These are phyloP conservation scores for Pterocarpus santalinus DNA, from an alignment of 306 rosid genomes.

Conservation along the genomic window DNA sequence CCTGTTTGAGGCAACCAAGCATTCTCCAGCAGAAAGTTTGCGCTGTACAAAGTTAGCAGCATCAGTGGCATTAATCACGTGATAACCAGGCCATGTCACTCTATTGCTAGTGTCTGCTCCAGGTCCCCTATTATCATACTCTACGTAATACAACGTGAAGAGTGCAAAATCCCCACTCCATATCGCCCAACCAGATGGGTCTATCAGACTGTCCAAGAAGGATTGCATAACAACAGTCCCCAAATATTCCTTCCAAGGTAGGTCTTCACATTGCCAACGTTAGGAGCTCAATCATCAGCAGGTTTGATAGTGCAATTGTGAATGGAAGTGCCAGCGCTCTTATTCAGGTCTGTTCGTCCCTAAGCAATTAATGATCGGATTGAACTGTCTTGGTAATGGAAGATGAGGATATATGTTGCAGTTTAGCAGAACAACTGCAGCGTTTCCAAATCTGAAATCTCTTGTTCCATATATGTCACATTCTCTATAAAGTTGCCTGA, in stretches of 20 bases:
- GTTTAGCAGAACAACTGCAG: constrained; percentile 64
- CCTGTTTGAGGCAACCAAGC: constrained; percentile 60
- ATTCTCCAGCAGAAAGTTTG: constrained; percentile 54
- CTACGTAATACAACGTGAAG: constrained; percentile 61
- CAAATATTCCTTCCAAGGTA: constrained; percentile 67
- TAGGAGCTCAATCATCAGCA: constrained; percentile 49
- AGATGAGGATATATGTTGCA: constrained; percentile 65
- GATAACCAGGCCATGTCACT: constrained; percentile 52
- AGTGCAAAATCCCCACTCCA: constrained; percentile 72
- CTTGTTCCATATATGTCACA: background rate
- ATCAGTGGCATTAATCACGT: constrained; percentile 44
- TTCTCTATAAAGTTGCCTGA: no score
- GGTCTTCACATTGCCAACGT: constrained; percentile 34
- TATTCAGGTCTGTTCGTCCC: constrained; percentile 66
- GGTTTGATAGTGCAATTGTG: constrained; percentile 61
- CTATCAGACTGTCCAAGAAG: constrained; percentile 49
- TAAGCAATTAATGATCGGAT: constrained; percentile 63
- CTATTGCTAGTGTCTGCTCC: constrained; percentile 37
- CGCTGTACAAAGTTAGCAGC: constrained; percentile 43
- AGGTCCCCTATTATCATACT: constrained; percentile 60
- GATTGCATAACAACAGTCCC: constrained; percentile 62
- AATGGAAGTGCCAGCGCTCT: constrained; percentile 68
- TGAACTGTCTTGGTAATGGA: constrained; percentile 25
- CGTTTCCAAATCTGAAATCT: constrained; percentile 75
- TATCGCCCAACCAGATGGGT: constrained; percentile 59